Conservation (phyloP, 1,139 yeast genomes). For the Pichia sp. region DNA sequence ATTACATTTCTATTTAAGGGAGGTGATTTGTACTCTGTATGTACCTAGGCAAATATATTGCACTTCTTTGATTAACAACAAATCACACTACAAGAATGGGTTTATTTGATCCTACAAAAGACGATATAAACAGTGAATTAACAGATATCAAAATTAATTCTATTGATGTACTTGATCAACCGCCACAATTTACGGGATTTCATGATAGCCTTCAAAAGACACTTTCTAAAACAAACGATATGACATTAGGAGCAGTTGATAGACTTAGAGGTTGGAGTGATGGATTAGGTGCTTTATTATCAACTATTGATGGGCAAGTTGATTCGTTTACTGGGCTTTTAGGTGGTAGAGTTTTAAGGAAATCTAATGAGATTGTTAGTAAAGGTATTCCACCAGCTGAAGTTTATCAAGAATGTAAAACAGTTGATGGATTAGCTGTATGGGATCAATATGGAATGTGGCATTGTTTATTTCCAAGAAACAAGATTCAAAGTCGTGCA, state of each 20-base stretch:
- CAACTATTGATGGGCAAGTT: background rate
- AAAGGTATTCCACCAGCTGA: conserved; percentile 57
- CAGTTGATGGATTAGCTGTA: conserved; percentile 57
- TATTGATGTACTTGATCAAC: conserved; percentile 1
- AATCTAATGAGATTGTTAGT: conserved; percentile 43
- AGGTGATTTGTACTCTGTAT: background rate
- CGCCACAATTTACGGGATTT: background rate
- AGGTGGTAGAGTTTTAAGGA: conserved; percentile 7
- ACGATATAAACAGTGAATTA: background rate
- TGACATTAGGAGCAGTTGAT: conserved; percentile 20
- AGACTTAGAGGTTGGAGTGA: conserved; percentile 15
- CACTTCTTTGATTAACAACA: background rate
- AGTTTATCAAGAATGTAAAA: conserved; percentile 57
- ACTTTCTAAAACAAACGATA: conserved; percentile 20
- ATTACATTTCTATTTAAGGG: background rate
- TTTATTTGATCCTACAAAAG: conserved; percentile 5
- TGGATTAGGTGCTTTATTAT: conserved; percentile 7
- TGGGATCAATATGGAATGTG: conserved; percentile 82
- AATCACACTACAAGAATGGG: conserved; percentile 4
- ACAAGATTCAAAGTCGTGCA: conserved; percentile 29
- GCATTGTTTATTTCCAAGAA: conserved; percentile 77
- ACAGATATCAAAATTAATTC: conserved; percentile 7
- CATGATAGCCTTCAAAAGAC: conserved; percentile 16
- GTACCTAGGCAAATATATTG: too few species aligned
- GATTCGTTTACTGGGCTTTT: conserved; percentile 7